Conservation (phyloP, 495 filamentous ascomycete species). For the Extremus antarcticus region DNA sequence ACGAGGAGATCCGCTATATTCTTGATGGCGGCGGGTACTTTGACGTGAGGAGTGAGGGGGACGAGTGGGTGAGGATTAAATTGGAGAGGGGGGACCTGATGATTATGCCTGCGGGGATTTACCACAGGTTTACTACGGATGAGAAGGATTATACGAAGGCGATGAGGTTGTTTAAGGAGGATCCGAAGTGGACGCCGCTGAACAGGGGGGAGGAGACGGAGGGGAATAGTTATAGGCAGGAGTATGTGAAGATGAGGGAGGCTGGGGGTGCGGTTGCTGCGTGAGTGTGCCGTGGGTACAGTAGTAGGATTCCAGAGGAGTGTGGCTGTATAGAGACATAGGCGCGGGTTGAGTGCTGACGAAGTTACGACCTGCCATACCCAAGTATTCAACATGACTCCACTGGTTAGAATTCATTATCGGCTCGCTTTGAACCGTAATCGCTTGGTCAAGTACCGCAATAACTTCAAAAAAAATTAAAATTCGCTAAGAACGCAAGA, state of each 20-base stretch:
- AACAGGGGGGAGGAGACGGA: conserved; percentile 74
- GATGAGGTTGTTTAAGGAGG: conserved; percentile 95
- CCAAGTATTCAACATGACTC: too few species aligned
- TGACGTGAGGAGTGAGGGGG: conserved; percentile 71
- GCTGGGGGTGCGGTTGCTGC: not conserved
- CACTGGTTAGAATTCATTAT: too few species aligned
- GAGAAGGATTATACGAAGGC: conserved; percentile 84
- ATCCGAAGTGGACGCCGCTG: conserved; percentile 95
- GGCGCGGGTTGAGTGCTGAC: too few species aligned
- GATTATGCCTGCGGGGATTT: conserved; percentile 91
- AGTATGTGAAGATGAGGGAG: conserved; percentile 48
- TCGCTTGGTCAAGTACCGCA: too few species aligned
- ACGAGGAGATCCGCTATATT: conserved; percentile 98
- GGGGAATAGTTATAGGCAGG: conserved; percentile 62
- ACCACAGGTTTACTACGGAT: conserved; percentile 94
- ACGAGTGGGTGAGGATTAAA: conserved; percentile 72
- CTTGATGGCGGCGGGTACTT: conserved; percentile 85
- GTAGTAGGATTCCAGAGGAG: too few species aligned
- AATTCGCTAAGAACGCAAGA: not conserved
- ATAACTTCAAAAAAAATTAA: too few species aligned
- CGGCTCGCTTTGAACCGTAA: too few species aligned
- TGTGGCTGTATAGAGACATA: too few species aligned
- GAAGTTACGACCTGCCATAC: too few species aligned
- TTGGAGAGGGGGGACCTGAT: conserved; percentile 66
- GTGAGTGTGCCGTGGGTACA: too few species aligned